A percentile compares a stretch with the other conserved stretches of the same genome.
These are phyloP conservation scores for Aspergillus melleus DNA, from an alignment of 2,329 filamentous ascomycete species.

Conservation along the genomic window DNA sequence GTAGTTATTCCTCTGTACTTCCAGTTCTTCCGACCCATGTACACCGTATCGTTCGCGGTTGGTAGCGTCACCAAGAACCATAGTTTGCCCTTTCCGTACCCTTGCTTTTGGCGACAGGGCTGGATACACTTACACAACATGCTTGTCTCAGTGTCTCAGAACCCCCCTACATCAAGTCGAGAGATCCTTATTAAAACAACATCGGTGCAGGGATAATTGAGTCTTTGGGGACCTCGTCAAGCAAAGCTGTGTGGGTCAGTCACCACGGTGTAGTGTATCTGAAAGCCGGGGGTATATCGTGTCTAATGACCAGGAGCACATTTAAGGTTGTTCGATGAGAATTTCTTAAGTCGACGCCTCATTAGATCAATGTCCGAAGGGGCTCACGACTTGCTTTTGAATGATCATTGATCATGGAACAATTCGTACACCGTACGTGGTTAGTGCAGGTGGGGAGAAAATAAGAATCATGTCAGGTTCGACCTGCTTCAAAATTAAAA, in stretches of 20 bases:
- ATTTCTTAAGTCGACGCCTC: neutral
- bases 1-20: constrained; percentile 1
- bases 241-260: too few relatives aligned
- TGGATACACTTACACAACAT: neutral
- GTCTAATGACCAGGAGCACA: neutral
- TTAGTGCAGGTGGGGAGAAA: constrained; percentile 17
- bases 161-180: neutral
- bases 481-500: too few relatives aligned
- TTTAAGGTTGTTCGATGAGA: neutral
- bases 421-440: too few relatives aligned
- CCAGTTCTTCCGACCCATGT: neutral
- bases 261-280: too few relatives aligned
- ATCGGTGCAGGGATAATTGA: neutral
- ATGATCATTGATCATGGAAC: neutral
- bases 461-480: constrained; percentile 23
- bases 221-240: neutral
- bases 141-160: neutral
- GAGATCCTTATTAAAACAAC: neutral
- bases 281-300: neutral
- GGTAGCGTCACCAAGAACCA: neutral
- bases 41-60: neutral
- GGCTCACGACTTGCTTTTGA: neutral
- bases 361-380: too few relatives aligned
- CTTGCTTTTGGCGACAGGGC: neutral
- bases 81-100: neutral